Conservation (phyloP, 768 basidiomycete genomes). For the Coprinopsis cinerea region DNA sequence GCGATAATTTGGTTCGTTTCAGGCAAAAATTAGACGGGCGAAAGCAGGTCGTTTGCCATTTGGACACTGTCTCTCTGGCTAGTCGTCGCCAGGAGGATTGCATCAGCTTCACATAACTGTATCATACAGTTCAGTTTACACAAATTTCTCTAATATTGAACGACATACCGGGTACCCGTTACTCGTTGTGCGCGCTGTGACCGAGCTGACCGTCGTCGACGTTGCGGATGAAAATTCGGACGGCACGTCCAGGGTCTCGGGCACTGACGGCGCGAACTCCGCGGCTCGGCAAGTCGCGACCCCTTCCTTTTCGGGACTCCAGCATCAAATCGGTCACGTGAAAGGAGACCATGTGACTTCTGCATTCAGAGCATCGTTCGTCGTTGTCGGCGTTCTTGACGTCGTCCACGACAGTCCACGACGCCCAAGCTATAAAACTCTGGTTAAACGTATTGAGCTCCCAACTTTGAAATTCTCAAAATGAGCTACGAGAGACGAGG, state of each 20-base stretch:
- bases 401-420: no score
- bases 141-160: no score
- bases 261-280: neutral
- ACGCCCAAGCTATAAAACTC: no score
- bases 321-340: no score
- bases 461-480: slow-evolving; percentile 14
- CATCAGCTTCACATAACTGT: slow-evolving; percentile 64
- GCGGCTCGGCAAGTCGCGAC: neutral
- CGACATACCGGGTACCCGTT: neutral
- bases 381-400: no score
- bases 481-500: slow-evolving; percentile 62
- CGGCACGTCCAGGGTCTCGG: neutral
- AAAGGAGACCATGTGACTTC: no score
- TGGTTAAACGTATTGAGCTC: no score
- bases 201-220: no score
- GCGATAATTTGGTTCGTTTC: neutral
- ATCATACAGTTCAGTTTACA: neutral
- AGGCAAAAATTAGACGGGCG: neutral
- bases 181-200: no score
- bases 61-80: slow-evolving; percentile 35
- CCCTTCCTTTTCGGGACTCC: slow-evolving; percentile 7
- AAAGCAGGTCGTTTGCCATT: slow-evolving; percentile 13
- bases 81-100: slow-evolving; percentile 57
- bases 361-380: no score
- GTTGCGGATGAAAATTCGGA: no score